Evolutionary conservation across 2,329 filamentous ascomycete species (phyloP).

Genomic region (Ophiostoma angusticollis): DNA sequence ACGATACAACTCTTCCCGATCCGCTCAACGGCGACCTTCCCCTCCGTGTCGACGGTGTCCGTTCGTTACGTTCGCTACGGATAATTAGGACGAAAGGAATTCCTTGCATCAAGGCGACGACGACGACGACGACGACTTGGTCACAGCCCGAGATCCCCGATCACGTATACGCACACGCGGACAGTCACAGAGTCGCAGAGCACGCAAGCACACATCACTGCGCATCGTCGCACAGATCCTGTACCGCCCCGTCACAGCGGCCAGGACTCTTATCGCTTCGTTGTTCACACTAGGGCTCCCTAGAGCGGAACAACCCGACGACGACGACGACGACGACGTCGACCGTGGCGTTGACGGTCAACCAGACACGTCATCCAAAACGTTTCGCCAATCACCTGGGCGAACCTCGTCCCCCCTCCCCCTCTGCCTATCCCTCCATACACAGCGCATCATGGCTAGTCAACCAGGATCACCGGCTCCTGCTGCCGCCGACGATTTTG

Average conservation of each 20-base stretch:
- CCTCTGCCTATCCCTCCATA: constrained; percentile 6
- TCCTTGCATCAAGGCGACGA: not conserved
- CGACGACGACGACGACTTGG: not conserved
- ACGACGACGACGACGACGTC: not conserved
- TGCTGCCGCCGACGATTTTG: constrained; percentile 32
- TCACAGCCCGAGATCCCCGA: not conserved
- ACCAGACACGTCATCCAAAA: too few species aligned
- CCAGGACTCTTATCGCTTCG: too few species aligned
- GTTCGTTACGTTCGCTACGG: not conserved
- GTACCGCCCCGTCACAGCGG: not conserved
- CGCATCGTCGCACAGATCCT: not conserved
- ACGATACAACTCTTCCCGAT: too few species aligned
- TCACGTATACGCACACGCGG: too few species aligned
- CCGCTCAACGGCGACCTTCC: not conserved
- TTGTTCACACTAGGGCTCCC: not conserved
- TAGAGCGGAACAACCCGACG: not conserved
- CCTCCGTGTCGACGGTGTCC: constrained; percentile 8
- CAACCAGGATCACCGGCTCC: constrained; percentile 13
- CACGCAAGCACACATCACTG: constrained; percentile 3
- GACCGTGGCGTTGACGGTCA: too few species aligned
- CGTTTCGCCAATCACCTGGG: too few species aligned
- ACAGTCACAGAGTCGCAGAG: not conserved
- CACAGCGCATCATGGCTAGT: constrained; percentile 18
- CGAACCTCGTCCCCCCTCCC: too few species aligned
- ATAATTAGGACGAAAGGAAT: too few species aligned